Evolutionary conservation across 106 monocot species (phyloP), one percentile per base, ranked within the genome.

Genomic region (Allium fistulosum): DNA sequence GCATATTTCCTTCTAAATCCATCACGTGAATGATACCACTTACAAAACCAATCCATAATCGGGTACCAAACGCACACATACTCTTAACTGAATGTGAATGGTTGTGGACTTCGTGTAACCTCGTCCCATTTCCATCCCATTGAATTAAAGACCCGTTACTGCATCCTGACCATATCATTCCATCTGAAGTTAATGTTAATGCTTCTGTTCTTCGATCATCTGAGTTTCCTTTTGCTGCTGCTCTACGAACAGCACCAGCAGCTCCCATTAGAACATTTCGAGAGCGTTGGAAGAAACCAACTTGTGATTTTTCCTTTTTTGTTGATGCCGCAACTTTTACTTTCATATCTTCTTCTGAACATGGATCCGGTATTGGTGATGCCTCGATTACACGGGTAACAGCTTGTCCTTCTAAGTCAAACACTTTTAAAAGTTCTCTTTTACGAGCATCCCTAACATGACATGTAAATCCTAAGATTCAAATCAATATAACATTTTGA

Each of bases 51-150:
- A 87, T 81, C 92, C 92, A 99, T 51, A 99, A 51, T 46, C 78
- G 82, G 46, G 86, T 70, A 8, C 89, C 89, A 71, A 85, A 85
- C 18, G 97, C 57, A 74, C 90, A 87, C 47, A 99, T 78, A 58
- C 74, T 84, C 51, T 85, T 86, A 51, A 99, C 87, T 53, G 97
- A 75, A 58, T 80, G 80, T 62, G 69, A 58, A 68, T 83, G 72
- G 70, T 93, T 67, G 17, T 93, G 89, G 37, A 99, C 73, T 48
- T 93, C 97, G 52, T 83, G 76, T 46, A 93, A n/a, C n/a, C 87
- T 68, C 59, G 75, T 85, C 22, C 92, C 97, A 76, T 84, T 87
- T 72, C 97, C 97, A 78, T 99, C 92, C 97, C 97, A 99, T 73
- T 85, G 89, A 77, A 89, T 61, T 53, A 92, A 49, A 9, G 74